These are phyloP conservation scores for Cronartium quercuum DNA, from an alignment of 1,284 basidiomycete genomes.

Conservation along the genomic window DNA sequence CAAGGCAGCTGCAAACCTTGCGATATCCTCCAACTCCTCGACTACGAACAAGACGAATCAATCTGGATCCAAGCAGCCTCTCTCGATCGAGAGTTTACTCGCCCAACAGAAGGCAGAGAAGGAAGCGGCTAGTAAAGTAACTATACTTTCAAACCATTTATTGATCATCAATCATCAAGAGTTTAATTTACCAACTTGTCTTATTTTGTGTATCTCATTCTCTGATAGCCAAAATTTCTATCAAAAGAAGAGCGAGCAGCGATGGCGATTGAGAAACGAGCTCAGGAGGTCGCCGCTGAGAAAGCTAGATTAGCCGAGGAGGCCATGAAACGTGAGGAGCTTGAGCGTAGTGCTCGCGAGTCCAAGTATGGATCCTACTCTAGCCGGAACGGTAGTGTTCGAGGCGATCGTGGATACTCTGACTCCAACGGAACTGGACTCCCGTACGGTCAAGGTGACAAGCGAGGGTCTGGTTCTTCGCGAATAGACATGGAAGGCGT, in stretches of 20 bases:
- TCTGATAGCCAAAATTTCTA: conserved; percentile 71
- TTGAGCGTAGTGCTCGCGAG: conserved; percentile 58
- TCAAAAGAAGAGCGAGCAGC: conserved; percentile 80
- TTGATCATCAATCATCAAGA: background rate
- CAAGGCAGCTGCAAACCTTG: background rate
- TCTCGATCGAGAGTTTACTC: conserved; percentile 70
- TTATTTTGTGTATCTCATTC: background rate
- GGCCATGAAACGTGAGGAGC: conserved; percentile 53
- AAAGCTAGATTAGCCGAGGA: conserved; percentile 19
- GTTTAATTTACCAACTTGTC: too few relatives aligned
- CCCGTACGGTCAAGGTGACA: conserved; percentile 8
- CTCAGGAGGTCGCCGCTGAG: conserved; percentile 57
- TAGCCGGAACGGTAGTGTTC: background rate
- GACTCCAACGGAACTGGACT: background rate
- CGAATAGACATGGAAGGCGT: conserved; percentile 32
- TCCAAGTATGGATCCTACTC: conserved; percentile 54
- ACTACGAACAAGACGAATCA: background rate
- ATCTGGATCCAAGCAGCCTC: conserved; percentile 25
- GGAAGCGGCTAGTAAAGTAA: conserved; percentile 77
- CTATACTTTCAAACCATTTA: background rate
- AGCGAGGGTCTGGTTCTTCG: conserved; percentile 5
- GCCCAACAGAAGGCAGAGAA: conserved; percentile 78
- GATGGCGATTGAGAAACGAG: conserved; percentile 74
- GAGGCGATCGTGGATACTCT: background rate
- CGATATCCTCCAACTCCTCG: background rate